Conservation (phyloP, 345 rosid genomes). For the Pelargonium nanum region DNA sequence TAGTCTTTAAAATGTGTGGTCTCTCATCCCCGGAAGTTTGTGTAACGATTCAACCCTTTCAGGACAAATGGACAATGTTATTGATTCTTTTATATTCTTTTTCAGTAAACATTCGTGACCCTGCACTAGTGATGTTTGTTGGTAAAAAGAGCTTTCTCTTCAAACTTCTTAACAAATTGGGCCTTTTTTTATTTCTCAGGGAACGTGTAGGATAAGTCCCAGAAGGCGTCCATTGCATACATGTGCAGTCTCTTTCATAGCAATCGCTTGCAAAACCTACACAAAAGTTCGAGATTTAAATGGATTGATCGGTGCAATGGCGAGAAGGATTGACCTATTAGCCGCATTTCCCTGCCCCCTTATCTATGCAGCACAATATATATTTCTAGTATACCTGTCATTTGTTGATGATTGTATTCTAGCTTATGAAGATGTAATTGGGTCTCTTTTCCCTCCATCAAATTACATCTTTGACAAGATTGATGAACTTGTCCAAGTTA, state of each 20-base stretch:
- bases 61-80: too few species aligned
- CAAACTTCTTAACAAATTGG: background rate
- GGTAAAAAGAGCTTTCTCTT: background rate
- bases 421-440: conserved; percentile 24
- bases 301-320: conserved; percentile 21
- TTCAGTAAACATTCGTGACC: too few species aligned
- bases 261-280: conserved; percentile 25
- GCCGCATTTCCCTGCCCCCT: conserved; percentile 14
- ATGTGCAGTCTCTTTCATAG: conserved; percentile 26
- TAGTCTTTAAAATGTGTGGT: too few species aligned
- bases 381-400: conserved; percentile 25
- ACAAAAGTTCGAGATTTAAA: conserved; percentile 20
- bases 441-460: conserved; percentile 43
- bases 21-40: too few species aligned
- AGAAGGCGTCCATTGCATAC: conserved; percentile 55
- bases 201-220: conserved; percentile 11
- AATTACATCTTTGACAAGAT: conserved; percentile 29
- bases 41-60: too few species aligned
- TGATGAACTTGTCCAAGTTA: conserved; percentile 21
- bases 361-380: conserved; percentile 19
- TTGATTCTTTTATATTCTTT: background rate
- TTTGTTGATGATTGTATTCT: conserved; percentile 39
- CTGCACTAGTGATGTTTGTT: too few species aligned
- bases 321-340: conserved; percentile 16
- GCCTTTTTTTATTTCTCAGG: conserved; percentile 8